phyloP scores from a whole-genome alignment of 805 yeast genomes.

The Teunomyces cretensis region DNA sequence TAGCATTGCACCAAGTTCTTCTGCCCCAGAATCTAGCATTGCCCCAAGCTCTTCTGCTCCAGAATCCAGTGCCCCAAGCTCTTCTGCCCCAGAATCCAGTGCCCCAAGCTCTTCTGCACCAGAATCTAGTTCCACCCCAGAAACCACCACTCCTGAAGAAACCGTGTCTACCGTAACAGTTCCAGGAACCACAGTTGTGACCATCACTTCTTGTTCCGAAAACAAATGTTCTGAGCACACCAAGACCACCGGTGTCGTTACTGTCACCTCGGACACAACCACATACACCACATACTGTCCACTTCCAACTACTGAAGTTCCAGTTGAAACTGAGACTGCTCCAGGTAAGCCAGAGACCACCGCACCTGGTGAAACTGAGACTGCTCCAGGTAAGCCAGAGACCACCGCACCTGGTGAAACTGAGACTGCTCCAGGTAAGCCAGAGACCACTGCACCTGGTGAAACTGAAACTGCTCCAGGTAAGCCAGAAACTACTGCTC shows the following conservation, averaged over 20 bases:
- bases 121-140: too few relatives aligned
- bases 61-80: too few relatives aligned
- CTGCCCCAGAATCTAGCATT: too few relatives aligned
- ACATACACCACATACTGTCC: slow-evolving; percentile 25
- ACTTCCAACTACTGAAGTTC: slow-evolving; percentile 16
- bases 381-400: too few relatives aligned
- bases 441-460: slow-evolving; percentile 13
- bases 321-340: background rate
- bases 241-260: slow-evolving; percentile 6
- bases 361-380: too few relatives aligned
- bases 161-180: slow-evolving; percentile 2
- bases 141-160: too few relatives aligned
- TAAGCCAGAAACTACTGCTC: background rate
- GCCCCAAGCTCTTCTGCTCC: too few relatives aligned
- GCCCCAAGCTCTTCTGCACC: background rate
- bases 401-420: too few relatives aligned
- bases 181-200: slow-evolving; percentile 23
- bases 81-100: too few relatives aligned
- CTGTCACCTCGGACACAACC: slow-evolving; percentile 10
- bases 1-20: too few relatives aligned
- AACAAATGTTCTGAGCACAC: slow-evolving; percentile 22
- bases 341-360: too few relatives aligned
- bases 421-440: too few relatives aligned
- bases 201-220: slow-evolving; percentile 36
- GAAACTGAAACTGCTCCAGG: background rate